Conservation (phyloP, 495 filamentous ascomycete species). For the Penicillium arizonense region DNA sequence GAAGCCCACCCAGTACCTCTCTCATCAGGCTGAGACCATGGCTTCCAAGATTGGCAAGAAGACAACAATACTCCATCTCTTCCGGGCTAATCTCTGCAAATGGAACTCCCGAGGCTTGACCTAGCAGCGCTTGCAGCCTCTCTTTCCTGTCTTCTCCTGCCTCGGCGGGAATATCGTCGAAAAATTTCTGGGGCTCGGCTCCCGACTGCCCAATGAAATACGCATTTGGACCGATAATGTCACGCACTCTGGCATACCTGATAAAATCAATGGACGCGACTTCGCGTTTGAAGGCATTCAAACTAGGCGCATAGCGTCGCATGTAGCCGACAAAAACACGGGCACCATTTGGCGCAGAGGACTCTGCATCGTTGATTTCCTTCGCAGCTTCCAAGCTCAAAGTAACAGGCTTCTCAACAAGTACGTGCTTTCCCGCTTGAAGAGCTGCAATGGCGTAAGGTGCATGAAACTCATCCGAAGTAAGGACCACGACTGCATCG, state of each 20-base stretch:
- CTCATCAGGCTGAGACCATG: too few relatives aligned
- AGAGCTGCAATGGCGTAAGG: slow-evolving; percentile 34
- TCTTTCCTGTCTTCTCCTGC: slow-evolving; percentile 19
- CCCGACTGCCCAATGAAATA: slow-evolving; percentile 48
- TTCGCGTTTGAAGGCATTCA: slow-evolving; percentile 38
- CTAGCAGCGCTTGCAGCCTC: slow-evolving; percentile 15
- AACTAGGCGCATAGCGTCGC: slow-evolving; percentile 48
- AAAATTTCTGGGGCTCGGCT: slow-evolving; percentile 34
- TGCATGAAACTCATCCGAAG: slow-evolving; percentile 43
- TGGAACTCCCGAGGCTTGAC: too few relatives aligned
- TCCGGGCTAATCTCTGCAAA: too few relatives aligned
- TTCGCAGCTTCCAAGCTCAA: slow-evolving; percentile 29
- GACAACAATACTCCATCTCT: too few relatives aligned
- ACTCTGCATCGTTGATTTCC: slow-evolving; percentile 35
- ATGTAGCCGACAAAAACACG: slow-evolving; percentile 52
- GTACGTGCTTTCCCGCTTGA: slow-evolving; percentile 37
- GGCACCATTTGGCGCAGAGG: slow-evolving; percentile 20
- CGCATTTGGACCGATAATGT: slow-evolving; percentile 47
- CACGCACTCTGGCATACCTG: slow-evolving; percentile 44
- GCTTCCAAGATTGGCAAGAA: too few relatives aligned
- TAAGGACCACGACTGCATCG: slow-evolving; percentile 45
- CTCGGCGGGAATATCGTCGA: slow-evolving; percentile 17
- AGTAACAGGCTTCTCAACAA: slow-evolving; percentile 53
- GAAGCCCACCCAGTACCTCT: too few relatives aligned
- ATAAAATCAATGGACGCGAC: slow-evolving; percentile 36